These are phyloP conservation scores for Abelmoschus esculentus DNA, from an alignment of 345 rosid species.

Conservation along the genomic window DNA sequence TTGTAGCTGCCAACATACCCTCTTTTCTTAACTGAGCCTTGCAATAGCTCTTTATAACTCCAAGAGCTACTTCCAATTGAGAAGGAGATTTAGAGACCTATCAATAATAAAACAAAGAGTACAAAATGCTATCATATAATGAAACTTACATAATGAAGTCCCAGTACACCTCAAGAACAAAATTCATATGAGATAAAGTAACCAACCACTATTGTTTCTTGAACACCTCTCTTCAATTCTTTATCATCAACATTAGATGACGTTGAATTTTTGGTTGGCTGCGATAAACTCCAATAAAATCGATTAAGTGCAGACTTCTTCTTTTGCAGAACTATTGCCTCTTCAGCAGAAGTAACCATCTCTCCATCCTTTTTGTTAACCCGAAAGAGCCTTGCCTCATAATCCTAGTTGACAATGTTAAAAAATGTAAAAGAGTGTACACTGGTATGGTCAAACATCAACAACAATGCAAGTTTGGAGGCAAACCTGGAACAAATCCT, in stretches of 20 bases:
- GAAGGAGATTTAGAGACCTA: conserved; percentile 88
- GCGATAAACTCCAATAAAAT: conserved; percentile 64
- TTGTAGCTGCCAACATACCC: conserved; percentile 46
- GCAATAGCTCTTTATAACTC: conserved; percentile 74
- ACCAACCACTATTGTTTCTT: conserved; percentile 67
- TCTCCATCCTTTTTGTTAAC: conserved; percentile 64
- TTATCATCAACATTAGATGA: conserved; percentile 29
- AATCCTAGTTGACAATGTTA: conserved; percentile 41
- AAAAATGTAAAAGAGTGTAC: conserved; percentile 9
- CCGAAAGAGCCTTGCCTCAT: conserved; percentile 86
- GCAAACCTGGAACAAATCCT: conserved; percentile 68
- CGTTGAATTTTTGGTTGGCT: conserved; percentile 34
- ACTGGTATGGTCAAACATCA: conserved; percentile 8
- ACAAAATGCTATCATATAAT: neutral
- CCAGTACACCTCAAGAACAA: neutral
- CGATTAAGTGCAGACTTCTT: conserved; percentile 74
- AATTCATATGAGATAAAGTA: conserved; percentile 18
- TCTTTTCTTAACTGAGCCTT: conserved; percentile 57
- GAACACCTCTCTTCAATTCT: conserved; percentile 54
- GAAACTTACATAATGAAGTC: neutral
- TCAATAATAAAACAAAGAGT: conserved; percentile 9
- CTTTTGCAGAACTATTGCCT: conserved; percentile 61
- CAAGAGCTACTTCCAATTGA: conserved; percentile 76
- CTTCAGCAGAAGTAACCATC: conserved; percentile 68
- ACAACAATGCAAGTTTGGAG: conserved; percentile 13